These are phyloP conservation scores for Curvularia sp. DNA, from an alignment of 2,329 filamentous ascomycete species.

Conservation along the genomic window DNA sequence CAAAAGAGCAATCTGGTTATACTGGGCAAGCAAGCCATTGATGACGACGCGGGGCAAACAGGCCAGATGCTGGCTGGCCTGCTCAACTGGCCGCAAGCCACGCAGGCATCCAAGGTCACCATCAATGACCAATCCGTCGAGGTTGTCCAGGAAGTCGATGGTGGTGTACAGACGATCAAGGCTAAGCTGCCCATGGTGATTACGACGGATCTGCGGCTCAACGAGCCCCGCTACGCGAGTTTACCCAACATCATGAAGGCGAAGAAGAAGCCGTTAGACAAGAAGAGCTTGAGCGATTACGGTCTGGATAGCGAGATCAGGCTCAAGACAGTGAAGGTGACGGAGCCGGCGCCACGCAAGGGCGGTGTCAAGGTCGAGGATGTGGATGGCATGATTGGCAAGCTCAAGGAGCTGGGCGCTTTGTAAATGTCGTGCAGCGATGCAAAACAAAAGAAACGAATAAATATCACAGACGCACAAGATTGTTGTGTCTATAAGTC, in stretches of 20 bases:
- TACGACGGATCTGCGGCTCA: constrained; percentile 91
- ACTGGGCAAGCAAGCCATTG: constrained; percentile 96
- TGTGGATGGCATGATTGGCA: constrained; percentile 90
- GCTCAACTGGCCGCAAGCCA: constrained; percentile 92
- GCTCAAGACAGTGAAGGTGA: constrained; percentile 88
- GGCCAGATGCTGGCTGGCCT: constrained; percentile 97
- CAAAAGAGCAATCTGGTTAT: constrained; percentile 92
- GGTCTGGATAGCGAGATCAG: constrained; percentile 76
- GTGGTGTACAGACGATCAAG: constrained; percentile 87
- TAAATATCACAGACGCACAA: not conserved
- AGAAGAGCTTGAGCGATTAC: constrained; percentile 80
- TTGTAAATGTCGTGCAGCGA: constrained; percentile 62
- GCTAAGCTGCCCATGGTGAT: constrained; percentile 90
- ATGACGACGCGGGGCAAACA: constrained; percentile 94
- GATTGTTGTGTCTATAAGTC: not conserved
- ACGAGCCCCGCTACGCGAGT: constrained; percentile 93
- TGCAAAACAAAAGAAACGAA: not conserved
- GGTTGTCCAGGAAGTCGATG: constrained; percentile 92
- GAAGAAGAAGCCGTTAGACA: constrained; percentile 98
- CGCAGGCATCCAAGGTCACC: constrained; percentile 84
- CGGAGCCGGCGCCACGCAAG: constrained; percentile 85
- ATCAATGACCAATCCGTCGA: constrained; percentile 74
- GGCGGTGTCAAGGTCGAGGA: constrained; percentile 97
- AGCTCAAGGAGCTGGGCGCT: constrained; percentile 95
- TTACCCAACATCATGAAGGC: constrained; percentile 99